A percentile compares a stretch with the other conserved stretches of the same genome.
These are phyloP conservation scores for Oryza australiensis DNA, from an alignment of 176 grass and related monocot species.

Conservation along the genomic window DNA sequence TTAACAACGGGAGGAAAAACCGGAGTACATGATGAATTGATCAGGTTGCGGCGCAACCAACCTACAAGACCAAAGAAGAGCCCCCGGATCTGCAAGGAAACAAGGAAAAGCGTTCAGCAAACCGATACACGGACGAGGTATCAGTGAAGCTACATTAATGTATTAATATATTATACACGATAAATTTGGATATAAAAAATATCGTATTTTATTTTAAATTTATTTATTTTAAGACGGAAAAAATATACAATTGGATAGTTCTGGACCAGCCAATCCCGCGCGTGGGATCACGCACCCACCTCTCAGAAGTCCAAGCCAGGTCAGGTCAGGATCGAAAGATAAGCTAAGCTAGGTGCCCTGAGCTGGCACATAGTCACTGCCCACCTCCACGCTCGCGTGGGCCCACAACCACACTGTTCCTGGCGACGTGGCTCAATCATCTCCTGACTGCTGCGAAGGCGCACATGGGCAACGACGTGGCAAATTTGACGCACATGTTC, in stretches of 20 bases:
- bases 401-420: neutral
- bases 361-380: slow-evolving; percentile 45
- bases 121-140: neutral
- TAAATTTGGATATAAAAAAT: too few species aligned
- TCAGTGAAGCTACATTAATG: too few species aligned
- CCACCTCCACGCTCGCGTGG: neutral
- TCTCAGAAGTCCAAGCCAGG: too few species aligned
- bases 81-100: slow-evolving; percentile 27
- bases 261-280: slow-evolving; percentile 4
- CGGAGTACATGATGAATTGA: neutral
- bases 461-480: slow-evolving; percentile 45
- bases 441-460: neutral
- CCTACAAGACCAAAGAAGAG: slow-evolving; percentile 4
- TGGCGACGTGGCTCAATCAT: slow-evolving; percentile 30
- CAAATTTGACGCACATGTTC: neutral
- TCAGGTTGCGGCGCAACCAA: too few species aligned
- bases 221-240: too few species aligned
- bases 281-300: too few species aligned
- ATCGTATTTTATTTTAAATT: too few species aligned
- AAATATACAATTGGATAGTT: neutral
- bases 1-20: neutral
- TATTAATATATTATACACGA: too few species aligned
- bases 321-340: slow-evolving; percentile 41
- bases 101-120: neutral
- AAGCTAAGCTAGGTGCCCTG: slow-evolving; percentile 34